phyloP scores from a whole-genome alignment of 1,284 basidiomycete species.

The Cryptococcus sp. region DNA sequence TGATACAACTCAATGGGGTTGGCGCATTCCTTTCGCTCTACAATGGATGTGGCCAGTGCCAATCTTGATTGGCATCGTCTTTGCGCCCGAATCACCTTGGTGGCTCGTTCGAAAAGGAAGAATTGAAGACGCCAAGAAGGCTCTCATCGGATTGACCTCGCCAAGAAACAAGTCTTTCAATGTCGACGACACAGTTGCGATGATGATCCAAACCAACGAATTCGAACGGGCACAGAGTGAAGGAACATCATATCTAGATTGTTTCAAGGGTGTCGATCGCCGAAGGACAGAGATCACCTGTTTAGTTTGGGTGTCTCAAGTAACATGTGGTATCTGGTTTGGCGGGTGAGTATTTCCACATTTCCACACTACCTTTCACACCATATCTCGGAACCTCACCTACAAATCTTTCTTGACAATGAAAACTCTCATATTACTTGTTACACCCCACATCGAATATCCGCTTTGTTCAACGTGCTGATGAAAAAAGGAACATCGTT shows the following conservation, averaged over 20 bases:
- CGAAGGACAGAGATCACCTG: conserved; percentile 47
- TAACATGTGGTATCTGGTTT: conserved; percentile 17
- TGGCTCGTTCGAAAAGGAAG: no score
- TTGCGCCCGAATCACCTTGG: conserved; percentile 32
- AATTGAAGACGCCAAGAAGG: conserved; percentile 41
- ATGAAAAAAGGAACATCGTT: no score
- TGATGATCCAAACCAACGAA: conserved; percentile 19
- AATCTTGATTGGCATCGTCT: conserved; percentile 12
- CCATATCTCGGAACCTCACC: no score
- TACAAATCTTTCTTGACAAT: no score
- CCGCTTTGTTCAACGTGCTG: conserved; percentile 14
- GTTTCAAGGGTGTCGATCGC: conserved; percentile 44
- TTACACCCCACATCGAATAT: no score
- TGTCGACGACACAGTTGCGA: conserved; percentile 31
- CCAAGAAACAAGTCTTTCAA: conserved; percentile 32
- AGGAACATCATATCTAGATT: conserved; percentile 41
- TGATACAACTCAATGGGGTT: no score
- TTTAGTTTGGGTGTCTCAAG: conserved; percentile 11
- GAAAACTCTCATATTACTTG: no score
- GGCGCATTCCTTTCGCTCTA: conserved; percentile 18
- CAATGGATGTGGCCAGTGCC: conserved; percentile 25
- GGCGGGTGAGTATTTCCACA: conserved; percentile 6
- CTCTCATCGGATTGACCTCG: conserved; percentile 12
- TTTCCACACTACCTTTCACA: no score
- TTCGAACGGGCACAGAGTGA: conserved; percentile 23